Evolutionary conservation across 768 basidiomycete species (phyloP), one percentile per base, ranked within the genome.

Genomic region (Mycena filopes): DNA sequence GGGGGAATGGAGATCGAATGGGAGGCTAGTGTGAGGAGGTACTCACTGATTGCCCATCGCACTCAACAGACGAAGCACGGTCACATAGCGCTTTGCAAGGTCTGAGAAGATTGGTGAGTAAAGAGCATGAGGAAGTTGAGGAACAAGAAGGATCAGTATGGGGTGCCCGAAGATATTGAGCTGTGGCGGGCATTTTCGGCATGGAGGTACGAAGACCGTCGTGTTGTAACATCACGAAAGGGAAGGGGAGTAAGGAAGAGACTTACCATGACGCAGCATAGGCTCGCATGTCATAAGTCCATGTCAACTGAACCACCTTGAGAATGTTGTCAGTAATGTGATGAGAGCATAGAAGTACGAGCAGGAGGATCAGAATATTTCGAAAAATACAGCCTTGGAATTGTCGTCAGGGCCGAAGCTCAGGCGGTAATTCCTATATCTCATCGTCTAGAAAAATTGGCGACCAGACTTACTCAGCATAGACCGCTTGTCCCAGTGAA

Each of bases 161-260:
- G 88, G 91, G 87, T 90, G 91, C 91, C 92, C 92, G 90, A 87
- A 77, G 47, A 73, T 57, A 72, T 83, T 93, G 92, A 94, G 92
- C 92, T 94, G 88, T 92, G 89, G 89, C 92, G 92, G 92, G 92
- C 92, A 87, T 75, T 91, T 94, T 94, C 92, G 92, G 89, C 91
- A 93, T 62, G 70, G 75, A 76, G 61, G 72, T 94, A 93, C 92
- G 92, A 92, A 93, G 92, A 94, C 92, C 92, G 92, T 94, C 92
- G 92, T 93, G 91, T 89, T n/a, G 88, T 83, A 86, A 77, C 90
- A 92, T 92, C 90, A 89, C 88, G 59, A 21, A 65, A 74, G 61
- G 31, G 48, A 40, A 18, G 41, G 38, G 18, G 6, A 31, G 38
- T 1, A 29, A 54, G 41, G 23, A 4, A 38, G 42, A 62, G 53